These are phyloP conservation scores for Scedosporium apiospermum DNA, from an alignment of 2,329 filamentous ascomycete genomes.

Conservation along the genomic window DNA sequence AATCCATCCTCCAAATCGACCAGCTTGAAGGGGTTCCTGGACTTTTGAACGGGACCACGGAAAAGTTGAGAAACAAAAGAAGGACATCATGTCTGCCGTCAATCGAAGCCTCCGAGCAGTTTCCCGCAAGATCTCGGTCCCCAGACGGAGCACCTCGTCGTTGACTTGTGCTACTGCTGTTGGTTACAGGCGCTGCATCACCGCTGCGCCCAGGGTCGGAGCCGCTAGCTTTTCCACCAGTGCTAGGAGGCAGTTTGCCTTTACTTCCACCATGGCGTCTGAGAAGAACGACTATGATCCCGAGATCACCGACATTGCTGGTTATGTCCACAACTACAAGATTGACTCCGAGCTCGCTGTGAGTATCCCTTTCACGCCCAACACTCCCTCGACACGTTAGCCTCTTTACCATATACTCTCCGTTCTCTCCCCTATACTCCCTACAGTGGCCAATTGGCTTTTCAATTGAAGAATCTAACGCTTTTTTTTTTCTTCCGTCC, in stretches of 20 bases:
- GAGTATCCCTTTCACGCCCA: constrained; percentile 28
- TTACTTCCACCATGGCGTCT: constrained; percentile 36
- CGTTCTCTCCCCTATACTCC: neutral
- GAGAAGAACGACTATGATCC: constrained; percentile 63
- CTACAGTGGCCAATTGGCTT: constrained; percentile 9
- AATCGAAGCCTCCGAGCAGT: constrained; percentile 44
- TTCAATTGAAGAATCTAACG: constrained; percentile 9
- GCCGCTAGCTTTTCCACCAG: constrained; percentile 4
- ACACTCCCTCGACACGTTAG: neutral
- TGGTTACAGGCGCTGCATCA: constrained; percentile 1
- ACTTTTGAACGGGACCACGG: neutral
- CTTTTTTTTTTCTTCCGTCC: neutral
- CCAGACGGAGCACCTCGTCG: constrained; percentile 11
- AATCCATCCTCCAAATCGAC: neutral
- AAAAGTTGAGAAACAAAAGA: neutral
- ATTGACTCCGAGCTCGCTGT: constrained; percentile 90
- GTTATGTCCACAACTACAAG: constrained; percentile 86
- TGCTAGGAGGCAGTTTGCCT: neutral
- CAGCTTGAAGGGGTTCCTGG: neutral
- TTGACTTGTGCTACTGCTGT: constrained; percentile 11
- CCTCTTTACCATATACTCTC: constrained; percentile 4
- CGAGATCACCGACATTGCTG: constrained; percentile 91
- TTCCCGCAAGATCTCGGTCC: constrained; percentile 25
- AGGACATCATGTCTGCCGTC: constrained; percentile 41
- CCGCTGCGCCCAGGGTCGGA: constrained; percentile 20